A percentile compares a stretch with the other conserved stretches of the same genome.
phyloP scores from a whole-genome alignment of 129 eudicot genomes.

The Glebionis coronaria region DNA sequence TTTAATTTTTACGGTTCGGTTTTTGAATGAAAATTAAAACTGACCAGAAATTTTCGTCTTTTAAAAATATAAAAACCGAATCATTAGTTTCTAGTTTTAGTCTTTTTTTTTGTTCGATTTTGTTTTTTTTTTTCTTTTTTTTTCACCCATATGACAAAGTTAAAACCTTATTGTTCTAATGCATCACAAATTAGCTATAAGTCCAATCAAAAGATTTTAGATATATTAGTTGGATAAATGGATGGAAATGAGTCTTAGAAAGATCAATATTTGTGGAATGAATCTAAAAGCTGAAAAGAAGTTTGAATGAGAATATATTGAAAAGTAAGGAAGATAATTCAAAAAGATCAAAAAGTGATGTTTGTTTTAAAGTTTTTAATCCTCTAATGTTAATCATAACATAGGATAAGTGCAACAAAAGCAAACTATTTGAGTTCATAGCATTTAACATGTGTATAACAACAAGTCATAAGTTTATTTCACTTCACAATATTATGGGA shows the following conservation, averaged over 20 bases:
- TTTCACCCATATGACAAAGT: no score
- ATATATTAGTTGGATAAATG: no score
- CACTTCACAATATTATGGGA: not conserved
- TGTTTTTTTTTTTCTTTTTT: no score
- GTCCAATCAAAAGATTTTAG: no score
- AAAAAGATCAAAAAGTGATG: constrained; percentile 9
- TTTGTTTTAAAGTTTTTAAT: not conserved
- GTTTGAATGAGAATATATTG: not conserved
- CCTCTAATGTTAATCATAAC: constrained; percentile 22
- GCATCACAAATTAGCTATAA: no score
- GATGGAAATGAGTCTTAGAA: not conserved
- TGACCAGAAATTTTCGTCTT: no score
- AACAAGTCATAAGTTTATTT: not conserved
- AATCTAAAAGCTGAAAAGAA: not conserved
- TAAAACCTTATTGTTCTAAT: no score
- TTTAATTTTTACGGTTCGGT: no score
- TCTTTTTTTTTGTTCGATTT: no score
- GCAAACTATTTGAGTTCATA: constrained; percentile 17
- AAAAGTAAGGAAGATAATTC: constrained; percentile 4
- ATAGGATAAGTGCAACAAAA: constrained; percentile 27
- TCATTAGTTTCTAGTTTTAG: no score
- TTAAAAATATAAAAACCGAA: no score
- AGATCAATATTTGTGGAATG: constrained; percentile 8
- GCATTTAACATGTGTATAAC: constrained; percentile 25
- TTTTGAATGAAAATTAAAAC: no score